A percentile compares a stretch with the other conserved stretches of the same genome.
phyloP scores from a whole-genome alignment of 2,329 filamentous ascomycete genomes.

The Aphanoascus verrucosus region DNA sequence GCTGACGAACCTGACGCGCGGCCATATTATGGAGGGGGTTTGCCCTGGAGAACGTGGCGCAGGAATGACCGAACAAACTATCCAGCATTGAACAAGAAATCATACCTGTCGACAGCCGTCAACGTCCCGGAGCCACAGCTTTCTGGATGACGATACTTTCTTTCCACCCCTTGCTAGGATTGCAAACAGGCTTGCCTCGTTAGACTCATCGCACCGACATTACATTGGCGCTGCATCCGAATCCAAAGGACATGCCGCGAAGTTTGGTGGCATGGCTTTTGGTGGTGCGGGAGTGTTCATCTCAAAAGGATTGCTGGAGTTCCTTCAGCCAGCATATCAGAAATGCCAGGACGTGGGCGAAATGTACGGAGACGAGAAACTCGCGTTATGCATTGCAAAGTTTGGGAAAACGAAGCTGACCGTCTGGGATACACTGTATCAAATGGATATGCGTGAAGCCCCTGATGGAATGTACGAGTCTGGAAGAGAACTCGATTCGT shows the following conservation, averaged over 20 bases:
- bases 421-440: conserved; percentile 34
- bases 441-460: conserved; percentile 36
- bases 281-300: conserved; percentile 38
- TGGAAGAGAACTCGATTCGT: conserved; percentile 33
- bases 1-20: no score
- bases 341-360: conserved; percentile 35
- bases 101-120: no score
- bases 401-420: conserved; percentile 32
- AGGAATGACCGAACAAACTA: no score
- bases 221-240: conserved; percentile 37
- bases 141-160: conserved; percentile 38
- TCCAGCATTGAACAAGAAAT: no score
- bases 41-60: no score
- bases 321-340: conserved; percentile 31
- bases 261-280: conserved; percentile 36
- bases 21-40: no score
- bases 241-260: conserved; percentile 36
- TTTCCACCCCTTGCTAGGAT: conserved; percentile 33
- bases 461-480: conserved; percentile 37
- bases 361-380: conserved; percentile 37
- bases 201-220: conserved; percentile 32
- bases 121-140: no score
- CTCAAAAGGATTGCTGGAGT: conserved; percentile 32
- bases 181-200: conserved; percentile 31
- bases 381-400: conserved; percentile 34